A percentile compares a stretch with the other conserved stretches of the same genome.
phyloP scores from a whole-genome alignment of 345 rosid genomes.

The Brassica napus region DNA sequence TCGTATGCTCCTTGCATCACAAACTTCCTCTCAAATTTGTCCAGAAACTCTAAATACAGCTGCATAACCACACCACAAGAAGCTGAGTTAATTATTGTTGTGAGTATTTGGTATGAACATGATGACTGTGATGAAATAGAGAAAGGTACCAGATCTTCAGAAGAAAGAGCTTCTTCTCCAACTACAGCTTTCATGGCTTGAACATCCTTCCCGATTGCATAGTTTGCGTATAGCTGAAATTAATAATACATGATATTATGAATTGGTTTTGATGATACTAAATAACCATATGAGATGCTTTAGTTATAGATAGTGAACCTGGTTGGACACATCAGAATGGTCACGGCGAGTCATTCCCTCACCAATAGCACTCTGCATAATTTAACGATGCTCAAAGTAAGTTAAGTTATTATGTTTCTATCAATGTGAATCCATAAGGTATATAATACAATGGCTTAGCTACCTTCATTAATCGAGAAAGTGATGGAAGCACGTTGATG shows the following conservation, averaged over 20 bases:
- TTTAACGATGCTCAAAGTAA: not conserved
- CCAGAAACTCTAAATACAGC: conserved; percentile 88
- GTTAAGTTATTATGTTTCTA: conserved; percentile 16
- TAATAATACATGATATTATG: not conserved
- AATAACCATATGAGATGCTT: not conserved
- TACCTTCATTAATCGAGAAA: conserved; percentile 92
- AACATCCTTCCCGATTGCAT: conserved; percentile 96
- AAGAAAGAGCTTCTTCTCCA: conserved; percentile 98
- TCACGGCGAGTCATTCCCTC: conserved; percentile 92
- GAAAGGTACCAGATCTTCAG: conserved; percentile 73
- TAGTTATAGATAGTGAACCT: conserved; percentile 7
- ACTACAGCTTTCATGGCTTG: conserved; percentile 99
- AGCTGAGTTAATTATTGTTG: not conserved
- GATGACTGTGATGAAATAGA: conserved; percentile 6
- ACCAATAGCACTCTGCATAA: conserved; percentile 86
- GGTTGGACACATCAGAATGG: conserved; percentile 92
- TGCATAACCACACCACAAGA: conserved; percentile 19
- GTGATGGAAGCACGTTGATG: conserved; percentile 77
- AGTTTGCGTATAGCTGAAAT: conserved; percentile 86
- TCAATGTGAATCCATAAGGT: conserved; percentile 1
- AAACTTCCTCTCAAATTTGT: conserved; percentile 92
- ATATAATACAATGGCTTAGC: conserved; percentile 1
- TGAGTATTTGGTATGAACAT: not conserved
- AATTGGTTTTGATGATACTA: not conserved
- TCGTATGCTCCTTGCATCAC: conserved; percentile 93